Evolutionary conservation across 768 basidiomycete genomes (phyloP), one percentile per base, ranked within the genome.

Genomic region (Suillus bovinus): DNA sequence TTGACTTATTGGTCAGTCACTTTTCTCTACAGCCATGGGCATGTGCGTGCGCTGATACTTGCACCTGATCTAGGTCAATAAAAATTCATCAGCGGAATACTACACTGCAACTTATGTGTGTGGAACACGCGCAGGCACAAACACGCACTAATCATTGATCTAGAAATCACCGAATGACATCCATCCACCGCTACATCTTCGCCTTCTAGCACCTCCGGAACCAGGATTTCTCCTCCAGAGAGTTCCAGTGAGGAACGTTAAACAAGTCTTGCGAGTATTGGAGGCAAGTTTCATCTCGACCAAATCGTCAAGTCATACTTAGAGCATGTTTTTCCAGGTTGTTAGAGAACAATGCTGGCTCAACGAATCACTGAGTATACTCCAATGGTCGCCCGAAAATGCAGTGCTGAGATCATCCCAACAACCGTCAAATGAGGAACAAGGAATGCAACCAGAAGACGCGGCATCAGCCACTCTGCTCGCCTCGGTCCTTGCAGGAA

Each of bases 311-410:
- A 16, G 20, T 42, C 46, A 5, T 44, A 46, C 31, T 31, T 41
- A 66, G 62, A 63, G 5, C 22, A 24, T 22, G 24, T 27, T 27
- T 17, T 38, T 27, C 16, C 46, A 90, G 88, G 82, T 94, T 68
- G 89, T 93, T 5, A 81, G 83, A 62, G 91, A 93, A 63, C 92
- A 93, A 74, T 90, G 88, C 68, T 94, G 92, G 92, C 69, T 93
- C 20, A 94, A 93, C 68, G 89, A 89, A 67, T 80, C 81, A n/a
- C 72, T 94, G 24, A 68, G 77, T 5, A 80, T 82, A 50, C 85
- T 83, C 50, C 74, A 82, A 14, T 94, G 92, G 91, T 72, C 74
- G 31, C 79, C 84, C 4, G 89, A 91, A 29, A 50, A 59, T 47
- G 56, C 64, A 24, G 52, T 58, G 27, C 58, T 63, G 53, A 58